Base-by-base conservation (phyloP, 352 stramenopile genomes). In the Phytophthora cactorum region DNA sequence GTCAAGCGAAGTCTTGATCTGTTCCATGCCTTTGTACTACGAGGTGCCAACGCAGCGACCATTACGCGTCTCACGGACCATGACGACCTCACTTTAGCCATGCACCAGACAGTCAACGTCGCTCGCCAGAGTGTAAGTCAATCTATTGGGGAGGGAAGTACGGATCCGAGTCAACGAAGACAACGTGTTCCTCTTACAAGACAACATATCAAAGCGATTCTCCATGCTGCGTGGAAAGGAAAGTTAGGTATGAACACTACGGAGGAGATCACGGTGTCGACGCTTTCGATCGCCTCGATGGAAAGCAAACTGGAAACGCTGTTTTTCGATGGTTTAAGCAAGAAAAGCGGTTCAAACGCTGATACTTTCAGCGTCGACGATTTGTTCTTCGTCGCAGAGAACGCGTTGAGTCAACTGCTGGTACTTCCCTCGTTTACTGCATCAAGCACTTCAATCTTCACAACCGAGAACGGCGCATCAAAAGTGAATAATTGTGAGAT, bases 131-230 rank as follows among this genome's bases (percentile, higher is more conserved):
- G 53, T 31, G 57, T 47, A 1, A 38, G 49, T 36, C 54, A 77
- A 17, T 17, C 29, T 34, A 38, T 39, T 51, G 59, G 59, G 12
- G 68, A 72, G 55, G 66, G 51, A 14, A 65, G 10, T 14, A 15
- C 34, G 10, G 56, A 62, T n/a, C 32, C 15, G 46, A 17, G 11
- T 17, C 46, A 61, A 9, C 4, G 5, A 46, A 27, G 41, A 55
- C 45, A 54, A 27, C 29, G n/a, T 4, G 8, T 51, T 15, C 32
- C 29, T 5, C 46, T 82, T 3, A 86, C 72, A 1, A 82, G 73
- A 43, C 72, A 83, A 29, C 72, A 91, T 49, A 74, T 81, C 6
- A 86, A 88, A 63, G 50, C 70, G 0, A 77, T 91, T 25, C 22
- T 91, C 1, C 74, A 78, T 5, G 28, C 58, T 4, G 70, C 70